Base-by-base conservation (phyloP, 495 filamentous ascomycete genomes). In the Penicillium macrosclerotiorum region DNA sequence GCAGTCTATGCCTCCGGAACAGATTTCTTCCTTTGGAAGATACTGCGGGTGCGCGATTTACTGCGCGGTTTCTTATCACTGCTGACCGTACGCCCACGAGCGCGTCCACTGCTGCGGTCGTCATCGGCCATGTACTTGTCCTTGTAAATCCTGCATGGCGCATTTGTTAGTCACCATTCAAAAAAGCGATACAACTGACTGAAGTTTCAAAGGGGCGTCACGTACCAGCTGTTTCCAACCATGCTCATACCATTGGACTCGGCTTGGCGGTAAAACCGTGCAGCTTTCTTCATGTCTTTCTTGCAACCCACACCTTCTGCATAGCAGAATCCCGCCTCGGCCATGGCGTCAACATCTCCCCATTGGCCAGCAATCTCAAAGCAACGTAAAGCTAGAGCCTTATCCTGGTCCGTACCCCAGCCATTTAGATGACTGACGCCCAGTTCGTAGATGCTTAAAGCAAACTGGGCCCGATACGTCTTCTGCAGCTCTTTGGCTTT, bases 401-500 rank as follows among this genome's bases (percentile, higher is more conserved):
- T 95, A 59, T 98, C 91, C 64, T 93, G 89, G 52, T 91, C 83
- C 34, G 91, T 93, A 4, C 93, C 93, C 93, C 93, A 98, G 2
- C 93, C 93, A 52, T 98, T 96, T 80, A 96, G 85, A 63, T 96
- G 88, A 66, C 88, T 93, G n/a, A 96, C 86, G 5, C 93, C 93
- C 14, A 98, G 72, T 69, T 98, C 93, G 49, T 98, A 98, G 25
- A 96, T 88, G 60, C 89, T 90, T 43, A 96, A 71, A 2, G 93
- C 93, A 64, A 96, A 95, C 55, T 96, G 91, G 9, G 92, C 88
- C 44, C 89, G 85, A 32, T 88, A 82, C 3, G 83, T 82, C 65
- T 93, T 93, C 35, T 77, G 78, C 54, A 80, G 54, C 62, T 92
- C 84, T 14, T 81, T 76, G 3, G 72, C 61, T 40, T 79, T 80